Evolutionary conservation across 2,329 filamentous ascomycete genomes (phyloP).

Genomic region (Cladosporium phlei): DNA sequence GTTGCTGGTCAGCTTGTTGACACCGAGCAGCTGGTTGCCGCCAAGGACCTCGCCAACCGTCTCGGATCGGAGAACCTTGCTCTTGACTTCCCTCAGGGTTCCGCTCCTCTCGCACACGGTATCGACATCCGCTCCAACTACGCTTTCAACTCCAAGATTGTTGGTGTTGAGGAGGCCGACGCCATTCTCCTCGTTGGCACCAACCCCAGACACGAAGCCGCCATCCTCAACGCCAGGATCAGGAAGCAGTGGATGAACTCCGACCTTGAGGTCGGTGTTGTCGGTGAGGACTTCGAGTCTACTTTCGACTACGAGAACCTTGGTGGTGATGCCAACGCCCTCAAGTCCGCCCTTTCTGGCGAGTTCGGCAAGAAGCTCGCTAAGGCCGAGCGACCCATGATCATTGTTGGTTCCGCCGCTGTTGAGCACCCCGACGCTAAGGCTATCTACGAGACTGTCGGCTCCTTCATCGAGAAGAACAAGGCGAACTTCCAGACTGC

Average conservation of each 20-base stretch:
- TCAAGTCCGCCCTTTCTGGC: constrained; percentile 81
- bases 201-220: constrained; percentile 92
- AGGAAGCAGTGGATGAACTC: constrained; percentile 97
- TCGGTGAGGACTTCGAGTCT: constrained; percentile 86
- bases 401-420: constrained; percentile 87
- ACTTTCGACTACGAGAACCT: constrained; percentile 95
- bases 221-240: constrained; percentile 91
- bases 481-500: constrained; percentile 77
- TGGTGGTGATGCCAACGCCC: constrained; percentile 68
- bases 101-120: constrained; percentile 81
- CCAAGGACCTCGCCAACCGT: constrained; percentile 96
- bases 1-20: constrained; percentile 88
- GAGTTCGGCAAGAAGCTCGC: constrained; percentile 90
- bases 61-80: constrained; percentile 94
- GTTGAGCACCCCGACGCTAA: constrained; percentile 89
- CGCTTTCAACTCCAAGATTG: constrained; percentile 92
- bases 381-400: constrained; percentile 87
- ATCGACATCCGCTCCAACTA: constrained; percentile 92
- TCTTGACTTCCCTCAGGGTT: constrained; percentile 81
- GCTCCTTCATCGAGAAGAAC: constrained; percentile 89
- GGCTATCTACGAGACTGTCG: constrained; percentile 87
- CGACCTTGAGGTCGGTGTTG: constrained; percentile 84
- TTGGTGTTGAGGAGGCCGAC: constrained; percentile 90
- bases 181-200: constrained; percentile 87
- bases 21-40: constrained; percentile 86